Base-by-base conservation (phyloP, 2,329 filamentous ascomycete species). In the Aspergillus sp. region DNA sequence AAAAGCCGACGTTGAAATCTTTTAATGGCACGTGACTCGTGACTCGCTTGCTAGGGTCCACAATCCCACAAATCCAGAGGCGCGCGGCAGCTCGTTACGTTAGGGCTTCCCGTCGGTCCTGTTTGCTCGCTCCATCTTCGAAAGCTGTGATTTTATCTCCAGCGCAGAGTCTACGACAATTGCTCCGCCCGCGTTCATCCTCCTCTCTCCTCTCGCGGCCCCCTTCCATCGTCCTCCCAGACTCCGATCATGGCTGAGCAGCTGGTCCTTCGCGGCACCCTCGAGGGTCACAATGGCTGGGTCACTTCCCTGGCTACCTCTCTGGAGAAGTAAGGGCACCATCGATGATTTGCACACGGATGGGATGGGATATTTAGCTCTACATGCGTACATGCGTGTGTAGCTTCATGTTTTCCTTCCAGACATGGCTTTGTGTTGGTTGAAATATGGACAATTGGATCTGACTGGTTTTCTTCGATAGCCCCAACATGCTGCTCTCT, bases 401-500 rank as follows among this genome's bases (percentile, higher is more conserved):
- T 54, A 49, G 54, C 45, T 49, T 57, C 34, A 34, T 61, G 49
- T 61, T 54, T 41, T 11, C 58, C 47, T 59, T 23, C 53, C 59
- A 54, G 30, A 60, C 59, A 63, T 64, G 59, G 57, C 59, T 59
- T 60, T 51, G 50, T 46, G 56, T 55, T 64, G 56, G 51, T 63
- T 66, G 68, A 70, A 70, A 66, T 68, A 64, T 68, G 66, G 72
- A 65, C 59, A 64, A 64, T 59, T 65, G 68, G 68, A 63, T 75
- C 78, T 80, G 72, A 81, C 74, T 69, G 66, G 61, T 66, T 64
- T 64, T 60, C 60, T 66, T 64, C 59, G 64, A 70, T 78, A 89
- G 92, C 91, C 95, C 95, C 80, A 98, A 99, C 89, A 98, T 99
- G 94, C 93, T 99, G 81, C 89, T 99, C 77, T 99, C 95, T 74